Evolutionary conservation across 2,329 filamentous ascomycete genomes (phyloP).

Genomic region (Fonsecaea multimorphosa): DNA sequence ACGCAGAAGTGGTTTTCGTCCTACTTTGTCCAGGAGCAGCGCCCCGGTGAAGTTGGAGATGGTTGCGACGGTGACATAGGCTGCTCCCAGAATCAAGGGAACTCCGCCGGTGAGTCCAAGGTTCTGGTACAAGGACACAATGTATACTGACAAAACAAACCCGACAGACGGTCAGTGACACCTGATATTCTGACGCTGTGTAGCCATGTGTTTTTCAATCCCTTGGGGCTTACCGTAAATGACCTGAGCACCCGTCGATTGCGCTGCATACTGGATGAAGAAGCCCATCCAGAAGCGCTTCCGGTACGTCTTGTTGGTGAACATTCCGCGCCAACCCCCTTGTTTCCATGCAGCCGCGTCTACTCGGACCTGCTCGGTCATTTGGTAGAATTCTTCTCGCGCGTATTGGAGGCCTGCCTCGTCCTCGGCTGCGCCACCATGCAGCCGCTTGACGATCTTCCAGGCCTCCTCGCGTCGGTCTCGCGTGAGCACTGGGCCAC

Average conservation of each 20-base stretch:
- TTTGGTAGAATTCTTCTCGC: conserved; percentile 36
- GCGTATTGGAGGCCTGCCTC: conserved; percentile 30
- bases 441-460: conserved; percentile 50
- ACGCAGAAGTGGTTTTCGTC: conserved; percentile 42
- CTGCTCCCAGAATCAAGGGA: conserved; percentile 32
- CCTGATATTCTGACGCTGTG: not conserved
- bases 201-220: not conserved
- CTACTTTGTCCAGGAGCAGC: conserved; percentile 36
- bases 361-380: conserved; percentile 34
- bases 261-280: conserved; percentile 35
- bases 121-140: conserved; percentile 32
- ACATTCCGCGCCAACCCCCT: conserved; percentile 31
- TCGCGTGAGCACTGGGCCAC: conserved; percentile 46
- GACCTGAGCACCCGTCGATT: conserved; percentile 34
- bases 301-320: conserved; percentile 33
- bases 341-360: conserved; percentile 29
- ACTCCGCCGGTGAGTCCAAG: conserved; percentile 32
- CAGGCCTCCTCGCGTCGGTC: conserved; percentile 55
- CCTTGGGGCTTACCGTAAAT: conserved; percentile 44
- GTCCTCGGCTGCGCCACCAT: conserved; percentile 38
- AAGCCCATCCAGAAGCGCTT: conserved; percentile 36
- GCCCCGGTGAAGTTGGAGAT: conserved; percentile 35
- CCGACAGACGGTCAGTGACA: conserved; percentile 7
- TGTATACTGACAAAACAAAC: conserved; percentile 22
- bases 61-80: conserved; percentile 35